Evolutionary conservation across 495 filamentous ascomycete species (phyloP).

Genomic region (Penicillium herquei): DNA sequence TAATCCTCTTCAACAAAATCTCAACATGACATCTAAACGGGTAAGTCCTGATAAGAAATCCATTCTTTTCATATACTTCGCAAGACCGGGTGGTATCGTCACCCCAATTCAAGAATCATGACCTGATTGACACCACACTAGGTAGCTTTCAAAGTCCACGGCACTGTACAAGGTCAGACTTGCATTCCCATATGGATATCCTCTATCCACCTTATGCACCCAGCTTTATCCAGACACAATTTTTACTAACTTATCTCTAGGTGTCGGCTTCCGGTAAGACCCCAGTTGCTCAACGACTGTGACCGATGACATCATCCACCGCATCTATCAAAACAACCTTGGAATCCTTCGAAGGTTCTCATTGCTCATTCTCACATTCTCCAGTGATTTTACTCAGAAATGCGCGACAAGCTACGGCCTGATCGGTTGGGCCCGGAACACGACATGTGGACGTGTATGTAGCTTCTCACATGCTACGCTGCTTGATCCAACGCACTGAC

Average conservation of each 20-base stretch:
- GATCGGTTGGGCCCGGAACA: slow-evolving; percentile 81
- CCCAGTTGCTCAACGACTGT: background rate
- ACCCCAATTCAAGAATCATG: background rate
- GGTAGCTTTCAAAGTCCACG: slow-evolving; percentile 53
- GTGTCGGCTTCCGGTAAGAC: slow-evolving; percentile 69
- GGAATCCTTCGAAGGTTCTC: too few species aligned
- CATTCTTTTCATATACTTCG: background rate
- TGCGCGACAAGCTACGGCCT: slow-evolving; percentile 62
- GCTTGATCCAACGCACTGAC: background rate
- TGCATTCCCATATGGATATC: background rate
- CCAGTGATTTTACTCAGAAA: slow-evolving; percentile 68
- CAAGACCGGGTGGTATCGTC: too few species aligned
- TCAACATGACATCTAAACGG: slow-evolving; percentile 18
- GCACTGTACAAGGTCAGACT: slow-evolving; percentile 51
- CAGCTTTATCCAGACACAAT: background rate
- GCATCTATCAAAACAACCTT: background rate
- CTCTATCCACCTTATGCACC: background rate
- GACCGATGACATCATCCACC: slow-evolving; percentile 21
- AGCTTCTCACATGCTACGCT: background rate
- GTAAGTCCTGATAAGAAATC: slow-evolving; percentile 7
- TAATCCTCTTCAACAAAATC: background rate
- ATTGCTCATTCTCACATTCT: slow-evolving; percentile 1
- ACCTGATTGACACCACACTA: slow-evolving; percentile 13
- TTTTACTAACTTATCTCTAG: slow-evolving; percentile 30
- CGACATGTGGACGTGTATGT: slow-evolving; percentile 63